Evolutionary conservation across 2,329 filamentous ascomycete genomes (phyloP), one percentile per base, ranked within the genome.

Genomic region (Dothistroma pini): DNA sequence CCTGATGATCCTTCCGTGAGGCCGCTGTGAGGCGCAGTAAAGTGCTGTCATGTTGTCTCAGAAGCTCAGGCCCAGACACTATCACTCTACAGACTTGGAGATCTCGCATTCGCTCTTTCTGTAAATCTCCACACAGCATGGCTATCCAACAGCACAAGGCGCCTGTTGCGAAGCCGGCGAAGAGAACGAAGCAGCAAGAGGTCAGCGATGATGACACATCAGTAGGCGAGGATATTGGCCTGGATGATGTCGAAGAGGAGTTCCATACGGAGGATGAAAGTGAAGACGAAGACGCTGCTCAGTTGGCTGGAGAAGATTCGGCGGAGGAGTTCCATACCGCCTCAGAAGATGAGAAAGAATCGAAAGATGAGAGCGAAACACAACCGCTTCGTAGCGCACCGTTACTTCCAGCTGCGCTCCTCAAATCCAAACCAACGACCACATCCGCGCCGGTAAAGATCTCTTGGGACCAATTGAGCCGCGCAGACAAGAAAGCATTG

Each of bases 361-460:
- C 8, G 10, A 12, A 44, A 21, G 21, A 41, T 41, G 51, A 25
- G 25, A 29, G 25, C 25, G 25, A 29, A 29, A 29, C 25, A 6
- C 25, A 6, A 29, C 3, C 6, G 25, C 3, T 6, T 11, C 31
- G 12, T 38, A 25, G 49, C 16, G 41, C 52, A 16, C 58, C 53
- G 9, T 29, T 59, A 7, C 52, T 59, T 2, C 53, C 58, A 7
- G 32, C 53, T 4, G 44, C 38, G 11, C 48, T 60, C 12, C 58
- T 60, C 41, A 60, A 56, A 52, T 22, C 58, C 4, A 52, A 60
- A 49, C 53, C 58, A 11, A 25, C 44, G 29, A 21, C 25, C n/a
- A 53, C 7, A n/a, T n/a, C 51, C n/a, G 52, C 34, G 5, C 44
- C 53, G 4, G 25, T 49, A 2, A 44, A 34, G 10, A 55, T 60